These are phyloP conservation scores for Solanum hybrid DNA, from an alignment of 305 asterid species.

Conservation along the genomic window DNA sequence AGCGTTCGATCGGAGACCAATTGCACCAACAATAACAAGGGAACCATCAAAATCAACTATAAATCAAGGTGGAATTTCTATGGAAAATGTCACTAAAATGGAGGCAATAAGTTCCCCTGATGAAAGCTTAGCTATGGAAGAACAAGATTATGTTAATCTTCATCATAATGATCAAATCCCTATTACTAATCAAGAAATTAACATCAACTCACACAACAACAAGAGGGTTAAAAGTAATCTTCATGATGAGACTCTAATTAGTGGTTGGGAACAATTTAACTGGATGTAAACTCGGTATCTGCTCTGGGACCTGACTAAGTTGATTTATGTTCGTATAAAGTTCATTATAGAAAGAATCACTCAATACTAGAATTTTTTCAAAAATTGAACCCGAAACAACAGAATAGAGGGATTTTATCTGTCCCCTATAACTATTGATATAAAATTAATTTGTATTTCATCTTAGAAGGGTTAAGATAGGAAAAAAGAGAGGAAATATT, in stretches of 20 bases:
- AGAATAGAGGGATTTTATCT: background rate
- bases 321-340: background rate
- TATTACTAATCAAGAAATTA: background rate
- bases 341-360: too few species aligned
- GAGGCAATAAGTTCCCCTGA: background rate
- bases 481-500: background rate
- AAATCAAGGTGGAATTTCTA: background rate
- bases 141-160: background rate
- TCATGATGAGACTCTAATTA: background rate
- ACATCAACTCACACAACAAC: background rate
- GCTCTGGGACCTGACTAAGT: background rate
- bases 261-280: background rate
- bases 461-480: background rate
- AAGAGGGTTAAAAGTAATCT: background rate
- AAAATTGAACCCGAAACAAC: too few species aligned
- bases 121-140: background rate
- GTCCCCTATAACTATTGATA: background rate
- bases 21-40: background rate
- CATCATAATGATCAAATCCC: background rate
- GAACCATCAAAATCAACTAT: background rate
- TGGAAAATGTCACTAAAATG: background rate
- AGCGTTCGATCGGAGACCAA: conserved; percentile 51
- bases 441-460: background rate
- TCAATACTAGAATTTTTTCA: too few species aligned
- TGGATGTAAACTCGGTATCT: background rate